phyloP scores from a whole-genome alignment of 257 asterid species.

The Vinca minor region DNA sequence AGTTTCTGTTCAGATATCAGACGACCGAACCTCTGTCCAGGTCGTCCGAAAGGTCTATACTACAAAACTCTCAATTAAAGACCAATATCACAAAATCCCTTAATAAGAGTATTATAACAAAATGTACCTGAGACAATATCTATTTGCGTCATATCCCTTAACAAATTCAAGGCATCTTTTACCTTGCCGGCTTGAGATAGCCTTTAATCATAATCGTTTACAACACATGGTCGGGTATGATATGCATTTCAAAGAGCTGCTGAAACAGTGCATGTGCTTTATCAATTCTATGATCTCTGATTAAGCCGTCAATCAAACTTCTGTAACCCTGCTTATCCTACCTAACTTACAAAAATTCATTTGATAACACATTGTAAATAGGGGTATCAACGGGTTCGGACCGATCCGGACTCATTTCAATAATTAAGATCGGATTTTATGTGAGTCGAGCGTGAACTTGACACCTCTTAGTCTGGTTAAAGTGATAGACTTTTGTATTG shows the following conservation, averaged over 20 bases:
- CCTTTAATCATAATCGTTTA: slow-evolving; percentile 64
- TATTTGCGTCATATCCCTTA: slow-evolving; percentile 58
- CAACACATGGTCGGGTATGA: slow-evolving; percentile 58
- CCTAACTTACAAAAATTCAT: slow-evolving; percentile 80
- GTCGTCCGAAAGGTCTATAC: too few relatives aligned
- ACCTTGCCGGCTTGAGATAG: slow-evolving; percentile 45
- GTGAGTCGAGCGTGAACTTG: too few relatives aligned
- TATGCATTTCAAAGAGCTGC: slow-evolving; percentile 33
- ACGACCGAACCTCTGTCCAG: too few relatives aligned
- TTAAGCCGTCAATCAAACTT: slow-evolving; percentile 59
- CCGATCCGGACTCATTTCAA: too few relatives aligned
- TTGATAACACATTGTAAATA: slow-evolving; percentile 55
- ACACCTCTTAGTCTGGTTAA: too few relatives aligned
- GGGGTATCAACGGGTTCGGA: too few relatives aligned
- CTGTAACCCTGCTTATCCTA: slow-evolving; percentile 47
- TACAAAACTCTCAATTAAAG: too few relatives aligned
- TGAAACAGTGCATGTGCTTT: slow-evolving; percentile 63
- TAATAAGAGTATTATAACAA: slow-evolving; percentile 70
- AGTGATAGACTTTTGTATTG: too few relatives aligned
- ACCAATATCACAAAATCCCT: slow-evolving; percentile 69
- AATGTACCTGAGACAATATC: slow-evolving; percentile 68
- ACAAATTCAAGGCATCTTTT: slow-evolving; percentile 52
- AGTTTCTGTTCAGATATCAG: too few relatives aligned
- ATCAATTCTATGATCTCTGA: slow-evolving; percentile 47
- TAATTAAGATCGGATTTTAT: too few relatives aligned